These are phyloP conservation scores for Magnusiomyces tetraspermus DNA, from an alignment of 1,139 yeast genomes.

Conservation along the genomic window DNA sequence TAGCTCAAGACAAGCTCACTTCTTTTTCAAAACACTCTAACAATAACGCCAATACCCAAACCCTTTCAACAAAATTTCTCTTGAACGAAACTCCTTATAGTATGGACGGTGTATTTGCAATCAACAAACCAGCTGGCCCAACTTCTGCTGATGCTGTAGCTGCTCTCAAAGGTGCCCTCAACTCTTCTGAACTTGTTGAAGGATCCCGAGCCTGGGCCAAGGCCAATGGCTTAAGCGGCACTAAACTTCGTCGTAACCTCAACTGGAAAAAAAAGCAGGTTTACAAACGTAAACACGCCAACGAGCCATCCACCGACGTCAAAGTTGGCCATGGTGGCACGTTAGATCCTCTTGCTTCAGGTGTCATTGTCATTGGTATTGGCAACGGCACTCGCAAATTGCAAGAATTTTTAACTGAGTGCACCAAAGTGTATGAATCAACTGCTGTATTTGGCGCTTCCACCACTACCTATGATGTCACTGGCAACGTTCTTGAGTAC, in stretches of 20 bases:
- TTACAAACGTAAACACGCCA: constrained; percentile 38
- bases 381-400: constrained; percentile 83
- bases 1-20: background rate
- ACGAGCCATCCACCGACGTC: constrained; percentile 28
- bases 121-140: constrained; percentile 81
- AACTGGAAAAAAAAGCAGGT: constrained; percentile 29
- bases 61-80: background rate
- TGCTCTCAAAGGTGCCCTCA: constrained; percentile 53
- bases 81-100: background rate
- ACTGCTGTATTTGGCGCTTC: constrained; percentile 80
- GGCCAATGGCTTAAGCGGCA: background rate
- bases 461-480: constrained; percentile 90
- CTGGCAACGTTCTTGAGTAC: constrained; percentile 65
- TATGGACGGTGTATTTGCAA: constrained; percentile 69
- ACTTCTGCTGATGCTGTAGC: constrained; percentile 66
- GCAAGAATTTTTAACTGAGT: constrained; percentile 52
- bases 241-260: background rate
- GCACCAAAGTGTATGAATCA: constrained; percentile 70
- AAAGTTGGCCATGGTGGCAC: constrained; percentile 99
- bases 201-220: constrained; percentile 15
- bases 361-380: constrained; percentile 83
- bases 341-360: constrained; percentile 88
- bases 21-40: too few relatives aligned
- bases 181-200: constrained; percentile 50
- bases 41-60: background rate